A percentile compares a stretch with the other conserved stretches of the same genome.
Evolutionary conservation across 805 yeast genomes (phyloP).

Genomic region (Ogataea dorogensis): DNA sequence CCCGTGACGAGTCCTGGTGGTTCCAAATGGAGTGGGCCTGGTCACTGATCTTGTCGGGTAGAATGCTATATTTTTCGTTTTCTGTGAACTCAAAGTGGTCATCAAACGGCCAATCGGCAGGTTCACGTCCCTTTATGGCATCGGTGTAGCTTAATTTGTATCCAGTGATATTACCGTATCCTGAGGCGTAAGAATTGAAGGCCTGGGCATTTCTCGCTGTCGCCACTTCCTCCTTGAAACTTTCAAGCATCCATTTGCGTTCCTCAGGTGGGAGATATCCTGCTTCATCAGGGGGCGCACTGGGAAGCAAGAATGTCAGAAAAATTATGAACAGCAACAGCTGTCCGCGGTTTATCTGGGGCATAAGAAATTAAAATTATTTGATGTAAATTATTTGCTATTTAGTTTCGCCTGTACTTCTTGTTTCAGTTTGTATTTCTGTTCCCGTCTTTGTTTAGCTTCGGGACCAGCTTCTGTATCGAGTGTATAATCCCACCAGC

Average conservation of each 20-base stretch:
- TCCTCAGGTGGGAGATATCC: constrained; percentile 27
- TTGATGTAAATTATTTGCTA: background rate
- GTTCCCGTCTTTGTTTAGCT: constrained; percentile 48
- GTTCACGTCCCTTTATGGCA: constrained; percentile 42
- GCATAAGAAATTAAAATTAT: constrained; percentile 4
- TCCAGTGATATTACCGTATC: constrained; percentile 76
- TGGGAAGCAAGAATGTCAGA: constrained; percentile 41
- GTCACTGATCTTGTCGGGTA: constrained; percentile 57
- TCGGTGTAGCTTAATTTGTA: constrained; percentile 65
- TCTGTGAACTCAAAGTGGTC: constrained; percentile 40
- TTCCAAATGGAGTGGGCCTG: constrained; percentile 56
- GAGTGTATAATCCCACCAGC: constrained; percentile 55
- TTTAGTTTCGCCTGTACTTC: constrained; percentile 31
- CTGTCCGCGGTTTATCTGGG: constrained; percentile 30
- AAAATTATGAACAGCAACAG: constrained; percentile 37
- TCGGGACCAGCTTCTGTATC: constrained; percentile 57
- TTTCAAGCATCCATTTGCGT: constrained; percentile 30
- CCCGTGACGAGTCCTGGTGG: constrained; percentile 20
- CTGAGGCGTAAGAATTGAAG: constrained; percentile 44
- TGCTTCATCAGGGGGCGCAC: constrained; percentile 35
- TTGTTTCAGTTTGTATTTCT: constrained; percentile 40
- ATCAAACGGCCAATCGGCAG: constrained; percentile 57
- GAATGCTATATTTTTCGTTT: constrained; percentile 50
- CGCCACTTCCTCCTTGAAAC: constrained; percentile 36
- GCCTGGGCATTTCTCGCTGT: constrained; percentile 35